Evolutionary conservation across 129 eudicot genomes (phyloP), one percentile per base, ranked within the genome.

Genomic region (Tagetes erecta): DNA sequence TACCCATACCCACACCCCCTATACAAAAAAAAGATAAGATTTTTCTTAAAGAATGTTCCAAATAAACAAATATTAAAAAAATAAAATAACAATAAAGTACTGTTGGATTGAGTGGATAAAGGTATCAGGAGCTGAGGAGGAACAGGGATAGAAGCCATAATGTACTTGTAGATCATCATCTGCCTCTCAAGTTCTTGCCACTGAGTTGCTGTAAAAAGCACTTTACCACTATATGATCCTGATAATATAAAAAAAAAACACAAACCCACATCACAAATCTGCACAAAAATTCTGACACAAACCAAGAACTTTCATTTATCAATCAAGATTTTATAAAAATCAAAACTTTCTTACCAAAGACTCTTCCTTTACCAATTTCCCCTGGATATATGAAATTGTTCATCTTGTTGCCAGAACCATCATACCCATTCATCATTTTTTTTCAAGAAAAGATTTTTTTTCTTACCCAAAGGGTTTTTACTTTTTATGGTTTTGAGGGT

Each of bases 121-220:
- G 87, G 79, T 1, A 82, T 8, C 13, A 88, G 80, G 45, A 85
- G 88, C 3, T 90, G 68, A 71, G 84, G 83, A 63, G 96, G 96
- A 77, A 85, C 84, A 74, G 91, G 88, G 66, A 70, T 67, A 39
- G 87, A 85, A 46, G 93, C 84, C 86, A 82, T 72, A 59, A 90
- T 83, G 88, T 87, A 87, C 83, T 87, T 85, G 87, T 75, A 88
- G 45, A 90, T 87, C 69, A 71, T 79, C 45, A 81, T 85, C 85
- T 90, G 96, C 70, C 87, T 83, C 58, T 90, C 89, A 64, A 90
- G 86, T 53, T 90, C 96, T 74, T 81, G 80, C 91, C 93, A 72
- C 82, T 90, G 96, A 62, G 81, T 75, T 36, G 87, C 86, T 76
- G 93, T 87, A 68, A 87, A 90, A 67, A 83, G 65, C 50, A 68